Conservation (phyloP, 768 basidiomycete genomes). For the Ramaria sp. region DNA sequence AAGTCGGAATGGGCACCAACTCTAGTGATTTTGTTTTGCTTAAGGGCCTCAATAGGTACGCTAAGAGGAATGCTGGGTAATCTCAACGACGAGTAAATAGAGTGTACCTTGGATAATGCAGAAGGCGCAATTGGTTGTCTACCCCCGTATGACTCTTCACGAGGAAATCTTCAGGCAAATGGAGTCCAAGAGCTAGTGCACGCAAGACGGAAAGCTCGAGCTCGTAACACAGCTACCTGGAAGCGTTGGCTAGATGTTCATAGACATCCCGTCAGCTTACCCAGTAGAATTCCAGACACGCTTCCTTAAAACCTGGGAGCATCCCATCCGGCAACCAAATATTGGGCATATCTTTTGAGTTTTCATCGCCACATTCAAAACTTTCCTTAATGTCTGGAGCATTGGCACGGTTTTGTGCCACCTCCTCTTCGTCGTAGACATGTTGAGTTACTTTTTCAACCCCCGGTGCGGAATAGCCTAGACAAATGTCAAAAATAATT, state of each 20-base stretch:
- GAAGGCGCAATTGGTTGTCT: conserved; percentile 45
- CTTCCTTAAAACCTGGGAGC: conserved; percentile 42
- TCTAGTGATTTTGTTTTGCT: conserved; percentile 27
- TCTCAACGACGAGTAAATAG: neutral
- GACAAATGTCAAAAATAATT: neutral
- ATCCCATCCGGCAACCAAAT: conserved; percentile 45
- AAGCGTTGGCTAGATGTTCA: neutral
- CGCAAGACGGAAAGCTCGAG: conserved; percentile 34
- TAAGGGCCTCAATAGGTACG: conserved; percentile 22
- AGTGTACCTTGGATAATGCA: conserved; percentile 37
- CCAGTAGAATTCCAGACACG: conserved; percentile 40
- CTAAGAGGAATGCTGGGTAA: conserved; percentile 11
- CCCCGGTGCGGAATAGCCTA: conserved; percentile 29
- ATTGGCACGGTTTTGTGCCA: conserved; percentile 20
- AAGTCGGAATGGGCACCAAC: conserved; percentile 40
- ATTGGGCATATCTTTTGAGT: conserved; percentile 33
- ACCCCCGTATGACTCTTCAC: conserved; percentile 27
- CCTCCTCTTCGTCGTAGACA: conserved; percentile 23
- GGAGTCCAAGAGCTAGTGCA: conserved; percentile 38
- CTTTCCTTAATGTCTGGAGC: conserved; percentile 38
- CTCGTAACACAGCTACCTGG: conserved; percentile 27
- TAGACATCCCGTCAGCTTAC: conserved; percentile 11
- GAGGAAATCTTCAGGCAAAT: conserved; percentile 35
- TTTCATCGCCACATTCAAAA: conserved; percentile 41
- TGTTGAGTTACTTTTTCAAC: conserved; percentile 29